Percentiles rank a stretch among this genome's conserved stretches.
Evolutionary conservation across 768 basidiomycete species (phyloP).

Genomic region (Stropharia rugosoannulata): DNA sequence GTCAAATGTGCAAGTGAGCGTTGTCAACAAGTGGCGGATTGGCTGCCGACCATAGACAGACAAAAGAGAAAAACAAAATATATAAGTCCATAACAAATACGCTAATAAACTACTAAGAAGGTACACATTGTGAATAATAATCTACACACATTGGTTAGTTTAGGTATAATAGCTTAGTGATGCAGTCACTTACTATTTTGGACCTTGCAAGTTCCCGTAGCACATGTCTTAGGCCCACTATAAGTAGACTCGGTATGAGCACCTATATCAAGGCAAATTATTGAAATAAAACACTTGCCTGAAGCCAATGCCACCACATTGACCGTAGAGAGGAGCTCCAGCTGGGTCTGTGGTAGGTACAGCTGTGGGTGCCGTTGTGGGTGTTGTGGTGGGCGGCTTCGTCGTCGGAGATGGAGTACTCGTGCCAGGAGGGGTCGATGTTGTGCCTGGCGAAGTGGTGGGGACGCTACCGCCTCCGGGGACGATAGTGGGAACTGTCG

Average conservation of each 20-base stretch:
- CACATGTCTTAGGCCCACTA: conserved; percentile 18
- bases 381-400: conserved; percentile 1
- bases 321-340: conserved; percentile 17
- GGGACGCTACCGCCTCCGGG: conserved; percentile 8
- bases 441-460: not conserved
- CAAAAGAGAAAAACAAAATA: too few species aligned
- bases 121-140: conserved; percentile 21
- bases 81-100: too few species aligned
- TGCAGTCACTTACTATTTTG: conserved; percentile 7
- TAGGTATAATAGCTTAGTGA: not conserved
- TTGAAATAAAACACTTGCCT: conserved; percentile 8
- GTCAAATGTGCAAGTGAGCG: too few species aligned
- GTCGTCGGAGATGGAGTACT: not conserved
- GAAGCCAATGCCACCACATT: conserved; percentile 23
- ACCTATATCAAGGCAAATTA: not conserved
- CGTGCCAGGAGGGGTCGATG: not conserved
- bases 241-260: not conserved
- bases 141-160: conserved; percentile 4
- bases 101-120: not conserved
- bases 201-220: conserved; percentile 17
- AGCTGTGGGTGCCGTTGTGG: not conserved
- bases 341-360: conserved; percentile 7
- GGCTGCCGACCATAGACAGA: too few species aligned
- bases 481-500: conserved; percentile 39
- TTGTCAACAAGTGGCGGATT: too few species aligned